Percentiles rank a stretch among this genome's conserved stretches.
phyloP scores from a whole-genome alignment of 2,329 filamentous ascomycete species.

The Diaporthe amygdali region DNA sequence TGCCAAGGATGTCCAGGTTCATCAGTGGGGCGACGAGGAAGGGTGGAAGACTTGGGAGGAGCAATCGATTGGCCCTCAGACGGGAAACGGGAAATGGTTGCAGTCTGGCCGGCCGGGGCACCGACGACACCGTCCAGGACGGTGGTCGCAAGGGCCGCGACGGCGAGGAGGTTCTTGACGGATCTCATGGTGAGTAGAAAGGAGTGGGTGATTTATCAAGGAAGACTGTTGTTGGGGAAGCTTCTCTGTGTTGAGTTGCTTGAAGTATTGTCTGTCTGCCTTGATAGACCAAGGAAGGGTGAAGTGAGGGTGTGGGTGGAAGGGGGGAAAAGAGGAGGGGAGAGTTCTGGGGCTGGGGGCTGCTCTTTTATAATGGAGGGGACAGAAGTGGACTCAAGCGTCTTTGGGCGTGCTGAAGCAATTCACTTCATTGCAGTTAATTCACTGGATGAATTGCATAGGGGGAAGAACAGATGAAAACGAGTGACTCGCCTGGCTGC shows the following conservation, averaged over 20 bases:
- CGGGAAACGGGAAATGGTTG: not conserved
- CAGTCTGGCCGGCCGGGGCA: not conserved
- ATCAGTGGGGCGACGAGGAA: not conserved
- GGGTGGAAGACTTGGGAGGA: not conserved
- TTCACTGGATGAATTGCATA: too few relatives aligned
- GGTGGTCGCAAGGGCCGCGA: not conserved
- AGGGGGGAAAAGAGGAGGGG: not conserved
- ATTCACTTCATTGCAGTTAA: too few relatives aligned
- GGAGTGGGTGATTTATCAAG: not conserved
- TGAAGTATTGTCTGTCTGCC: not conserved
- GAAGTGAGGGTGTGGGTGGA: not conserved
- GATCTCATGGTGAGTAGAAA: not conserved
- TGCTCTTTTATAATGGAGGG: not conserved
- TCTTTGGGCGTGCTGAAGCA: too few relatives aligned
- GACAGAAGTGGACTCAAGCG: too few relatives aligned
- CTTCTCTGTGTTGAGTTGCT: not conserved
- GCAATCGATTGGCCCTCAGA: too few relatives aligned
- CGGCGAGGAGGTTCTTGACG: not conserved
- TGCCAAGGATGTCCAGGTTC: too few relatives aligned
- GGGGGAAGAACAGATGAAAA: not conserved
- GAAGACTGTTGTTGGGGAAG: not conserved
- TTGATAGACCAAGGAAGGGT: not conserved
- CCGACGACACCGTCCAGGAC: not conserved
- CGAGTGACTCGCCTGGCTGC: not conserved
- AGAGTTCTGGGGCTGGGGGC: not conserved